Conservation (phyloP, 495 filamentous ascomycete genomes). For the Tuber calosporum region DNA sequence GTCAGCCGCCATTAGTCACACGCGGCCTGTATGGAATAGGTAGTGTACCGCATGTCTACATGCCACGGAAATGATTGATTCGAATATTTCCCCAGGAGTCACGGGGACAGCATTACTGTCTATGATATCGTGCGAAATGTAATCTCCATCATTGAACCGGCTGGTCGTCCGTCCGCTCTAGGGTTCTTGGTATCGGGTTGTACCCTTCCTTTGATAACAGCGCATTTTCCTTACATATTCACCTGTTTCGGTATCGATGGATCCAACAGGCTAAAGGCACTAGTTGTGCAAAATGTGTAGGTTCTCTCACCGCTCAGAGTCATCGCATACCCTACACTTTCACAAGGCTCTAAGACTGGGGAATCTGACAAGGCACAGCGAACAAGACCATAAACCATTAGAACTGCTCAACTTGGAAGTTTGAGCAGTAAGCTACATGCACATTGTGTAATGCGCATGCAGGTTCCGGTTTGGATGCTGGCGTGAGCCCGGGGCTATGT, state of each 20-base stretch:
- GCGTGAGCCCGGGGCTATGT: neutral
- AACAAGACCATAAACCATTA: neutral
- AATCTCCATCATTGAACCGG: neutral
- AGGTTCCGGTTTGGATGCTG: neutral
- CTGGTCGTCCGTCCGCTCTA: neutral
- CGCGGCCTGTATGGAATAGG: neutral
- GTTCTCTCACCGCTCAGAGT: neutral
- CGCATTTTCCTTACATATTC: neutral
- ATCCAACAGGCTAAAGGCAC: neutral
- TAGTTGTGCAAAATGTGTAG: neutral
- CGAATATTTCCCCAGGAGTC: conserved; percentile 51
- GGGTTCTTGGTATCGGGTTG: neutral
- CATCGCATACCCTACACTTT: neutral
- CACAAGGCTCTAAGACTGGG: neutral
- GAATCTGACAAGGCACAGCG: neutral
- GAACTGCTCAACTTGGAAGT: neutral
- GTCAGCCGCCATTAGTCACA: conserved; percentile 12
- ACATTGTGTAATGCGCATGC: neutral
- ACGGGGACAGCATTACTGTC: neutral
- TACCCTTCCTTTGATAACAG: neutral
- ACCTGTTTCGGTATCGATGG: neutral
- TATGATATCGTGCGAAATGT: neutral
- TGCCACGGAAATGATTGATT: conserved; percentile 74
- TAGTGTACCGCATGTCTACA: conserved; percentile 61
- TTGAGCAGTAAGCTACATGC: neutral